Conservation (phyloP, 257 asterid species). For the Solanum microdontum region DNA sequence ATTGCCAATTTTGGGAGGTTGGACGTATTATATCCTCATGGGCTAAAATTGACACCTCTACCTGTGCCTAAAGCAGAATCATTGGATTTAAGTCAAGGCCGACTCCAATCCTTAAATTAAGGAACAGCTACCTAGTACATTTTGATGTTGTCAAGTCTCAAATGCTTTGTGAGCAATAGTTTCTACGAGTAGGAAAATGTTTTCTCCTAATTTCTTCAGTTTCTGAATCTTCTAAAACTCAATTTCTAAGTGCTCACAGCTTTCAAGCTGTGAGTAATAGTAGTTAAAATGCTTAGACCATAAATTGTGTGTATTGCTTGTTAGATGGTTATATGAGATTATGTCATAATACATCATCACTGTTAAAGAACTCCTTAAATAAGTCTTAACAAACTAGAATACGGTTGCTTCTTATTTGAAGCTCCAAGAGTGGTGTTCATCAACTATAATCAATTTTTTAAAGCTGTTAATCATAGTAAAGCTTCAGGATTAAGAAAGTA, state of each 20-base stretch:
- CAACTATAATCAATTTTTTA: not conserved
- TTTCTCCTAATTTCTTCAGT: not conserved
- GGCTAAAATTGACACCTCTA: not conserved
- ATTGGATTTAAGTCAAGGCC: not conserved
- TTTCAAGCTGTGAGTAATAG: not conserved
- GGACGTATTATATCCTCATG: not conserved
- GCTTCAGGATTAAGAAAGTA: not conserved
- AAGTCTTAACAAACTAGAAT: not conserved
- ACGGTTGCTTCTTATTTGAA: not conserved
- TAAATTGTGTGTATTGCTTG: not conserved
- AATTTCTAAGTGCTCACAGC: not conserved
- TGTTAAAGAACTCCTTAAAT: not conserved
- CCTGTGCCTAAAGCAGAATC: not conserved
- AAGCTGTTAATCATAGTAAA: not conserved
- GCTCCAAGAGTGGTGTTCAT: not conserved
- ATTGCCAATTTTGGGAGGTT: not conserved
- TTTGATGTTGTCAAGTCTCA: not conserved
- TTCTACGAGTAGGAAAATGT: not conserved
- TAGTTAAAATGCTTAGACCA: not conserved
- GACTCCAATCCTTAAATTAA: not conserved
- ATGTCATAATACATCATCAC: not conserved
- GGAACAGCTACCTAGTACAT: not conserved
- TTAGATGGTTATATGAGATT: not conserved
- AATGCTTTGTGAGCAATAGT: not conserved
- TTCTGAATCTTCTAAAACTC: not conserved